These are phyloP conservation scores for Aspergillus tanneri DNA, from an alignment of 2,329 filamentous ascomycete species.

Conservation along the genomic window DNA sequence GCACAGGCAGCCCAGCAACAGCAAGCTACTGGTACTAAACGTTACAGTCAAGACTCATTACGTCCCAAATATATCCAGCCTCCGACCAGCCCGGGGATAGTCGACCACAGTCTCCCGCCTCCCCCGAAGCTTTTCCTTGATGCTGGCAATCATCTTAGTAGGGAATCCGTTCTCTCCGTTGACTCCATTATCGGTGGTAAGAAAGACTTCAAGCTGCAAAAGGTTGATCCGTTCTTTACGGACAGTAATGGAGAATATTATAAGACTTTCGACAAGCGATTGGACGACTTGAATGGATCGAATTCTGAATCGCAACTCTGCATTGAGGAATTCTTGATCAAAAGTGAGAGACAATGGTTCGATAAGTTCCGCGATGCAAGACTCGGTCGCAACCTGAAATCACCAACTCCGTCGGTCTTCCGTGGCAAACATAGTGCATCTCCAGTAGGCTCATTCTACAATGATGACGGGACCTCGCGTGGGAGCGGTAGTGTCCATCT, in stretches of 20 bases:
- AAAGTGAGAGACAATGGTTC: slow-evolving; percentile 68
- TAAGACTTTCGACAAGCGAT: slow-evolving; percentile 56
- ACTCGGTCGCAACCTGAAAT: slow-evolving; percentile 53
- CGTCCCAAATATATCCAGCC: slow-evolving; percentile 21
- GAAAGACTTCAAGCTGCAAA: slow-evolving; percentile 63
- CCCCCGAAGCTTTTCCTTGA: slow-evolving; percentile 26
- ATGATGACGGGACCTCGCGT: slow-evolving; percentile 37
- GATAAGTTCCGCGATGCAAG: slow-evolving; percentile 58
- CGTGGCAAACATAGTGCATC: slow-evolving; percentile 34
- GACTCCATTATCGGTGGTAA: slow-evolving; percentile 60
- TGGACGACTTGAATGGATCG: slow-evolving; percentile 56
- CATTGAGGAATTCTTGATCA: slow-evolving; percentile 64
- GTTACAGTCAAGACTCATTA: slow-evolving; percentile 29
- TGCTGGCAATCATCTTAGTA: slow-evolving; percentile 37
- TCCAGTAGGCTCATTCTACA: slow-evolving; percentile 42
- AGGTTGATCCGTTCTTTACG: slow-evolving; percentile 67
- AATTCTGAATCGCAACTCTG: slow-evolving; percentile 61
- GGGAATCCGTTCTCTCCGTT: slow-evolving; percentile 53
- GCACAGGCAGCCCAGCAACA: slow-evolving; percentile 20
- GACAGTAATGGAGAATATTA: slow-evolving; percentile 64
- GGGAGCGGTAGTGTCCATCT: slow-evolving; percentile 37
- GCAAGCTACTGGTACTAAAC: slow-evolving; percentile 20
- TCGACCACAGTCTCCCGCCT: slow-evolving; percentile 34
- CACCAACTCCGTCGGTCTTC: slow-evolving; percentile 37
- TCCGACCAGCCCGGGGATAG: slow-evolving; percentile 31